Evolutionary conservation across 1,284 basidiomycete species (phyloP).

Genomic region (Cystobasidium sp.): DNA sequence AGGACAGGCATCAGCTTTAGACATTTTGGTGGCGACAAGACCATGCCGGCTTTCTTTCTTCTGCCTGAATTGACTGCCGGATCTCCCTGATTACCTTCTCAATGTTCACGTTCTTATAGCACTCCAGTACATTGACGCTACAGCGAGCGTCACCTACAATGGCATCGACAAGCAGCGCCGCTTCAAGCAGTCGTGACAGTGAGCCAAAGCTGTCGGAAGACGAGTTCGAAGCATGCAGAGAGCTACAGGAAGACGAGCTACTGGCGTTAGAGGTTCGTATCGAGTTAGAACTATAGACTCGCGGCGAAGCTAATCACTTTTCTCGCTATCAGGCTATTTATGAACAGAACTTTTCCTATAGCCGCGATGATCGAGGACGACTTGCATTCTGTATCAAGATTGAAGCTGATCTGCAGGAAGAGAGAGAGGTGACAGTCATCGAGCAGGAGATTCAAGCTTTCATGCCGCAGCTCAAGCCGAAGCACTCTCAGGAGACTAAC

Average conservation of each 20-base stretch:
- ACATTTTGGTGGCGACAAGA: too few relatives aligned
- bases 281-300: neutral
- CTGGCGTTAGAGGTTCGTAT: conserved; percentile 46
- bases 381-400: conserved; percentile 38
- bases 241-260: conserved; percentile 48
- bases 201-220: conserved; percentile 6
- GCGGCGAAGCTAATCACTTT: neutral
- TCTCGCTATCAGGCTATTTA: conserved; percentile 48
- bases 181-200: too few relatives aligned
- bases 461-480: neutral
- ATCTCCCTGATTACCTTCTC: too few relatives aligned
- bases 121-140: neutral
- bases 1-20: too few relatives aligned
- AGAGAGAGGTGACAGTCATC: conserved; percentile 38
- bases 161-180: neutral
- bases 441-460: conserved; percentile 33
- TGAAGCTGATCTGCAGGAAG: conserved; percentile 44
- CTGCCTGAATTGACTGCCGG: too few relatives aligned
- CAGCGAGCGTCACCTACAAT: neutral
- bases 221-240: conserved; percentile 43
- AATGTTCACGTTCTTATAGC: conserved; percentile 2
- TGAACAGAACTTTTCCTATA: conserved; percentile 41
- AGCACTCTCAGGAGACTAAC: neutral
- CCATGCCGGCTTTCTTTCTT: too few relatives aligned
- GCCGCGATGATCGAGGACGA: conserved; percentile 20